Evolutionary conservation across 2,329 filamentous ascomycete genomes (phyloP).

Genomic region (Arthrinium puccinioides): DNA sequence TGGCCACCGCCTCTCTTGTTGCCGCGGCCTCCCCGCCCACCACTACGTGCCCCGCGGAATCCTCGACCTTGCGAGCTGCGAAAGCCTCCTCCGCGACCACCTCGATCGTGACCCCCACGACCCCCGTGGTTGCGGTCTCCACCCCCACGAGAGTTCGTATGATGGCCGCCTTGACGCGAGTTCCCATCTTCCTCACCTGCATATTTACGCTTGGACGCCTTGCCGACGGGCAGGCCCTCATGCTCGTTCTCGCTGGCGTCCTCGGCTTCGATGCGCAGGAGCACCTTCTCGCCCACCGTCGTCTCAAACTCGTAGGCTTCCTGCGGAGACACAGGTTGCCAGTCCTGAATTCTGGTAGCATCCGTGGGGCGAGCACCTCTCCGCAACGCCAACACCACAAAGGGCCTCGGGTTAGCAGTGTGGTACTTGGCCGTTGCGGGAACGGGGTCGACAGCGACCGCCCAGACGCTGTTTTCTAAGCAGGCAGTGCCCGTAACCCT

Average conservation of each 20-base stretch:
- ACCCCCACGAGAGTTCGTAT: conserved; percentile 23
- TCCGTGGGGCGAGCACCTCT: conserved; percentile 72
- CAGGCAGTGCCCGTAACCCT: conserved; percentile 69
- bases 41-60: conserved; percentile 27
- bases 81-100: conserved; percentile 18
- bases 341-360: conserved; percentile 73
- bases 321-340: conserved; percentile 68
- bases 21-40: conserved; percentile 32
- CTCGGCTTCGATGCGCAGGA: conserved; percentile 74
- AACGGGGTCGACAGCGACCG: conserved; percentile 69
- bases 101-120: conserved; percentile 27
- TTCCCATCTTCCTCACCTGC: conserved; percentile 31
- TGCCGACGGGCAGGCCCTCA: conserved; percentile 55
- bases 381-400: conserved; percentile 75
- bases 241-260: conserved; percentile 53
- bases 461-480: conserved; percentile 80
- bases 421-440: conserved; percentile 60
- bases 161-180: conserved; percentile 20
- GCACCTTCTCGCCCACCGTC: conserved; percentile 77
- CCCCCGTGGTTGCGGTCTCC: conserved; percentile 33
- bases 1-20: conserved; percentile 42
- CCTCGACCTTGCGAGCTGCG: conserved; percentile 27
- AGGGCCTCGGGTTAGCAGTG: conserved; percentile 70
- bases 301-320: conserved; percentile 74
- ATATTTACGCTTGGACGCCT: conserved; percentile 54